These are phyloP conservation scores for Eimeria maxima DNA, from an alignment of 169 alveolate genomes.

Conservation along the genomic window DNA sequence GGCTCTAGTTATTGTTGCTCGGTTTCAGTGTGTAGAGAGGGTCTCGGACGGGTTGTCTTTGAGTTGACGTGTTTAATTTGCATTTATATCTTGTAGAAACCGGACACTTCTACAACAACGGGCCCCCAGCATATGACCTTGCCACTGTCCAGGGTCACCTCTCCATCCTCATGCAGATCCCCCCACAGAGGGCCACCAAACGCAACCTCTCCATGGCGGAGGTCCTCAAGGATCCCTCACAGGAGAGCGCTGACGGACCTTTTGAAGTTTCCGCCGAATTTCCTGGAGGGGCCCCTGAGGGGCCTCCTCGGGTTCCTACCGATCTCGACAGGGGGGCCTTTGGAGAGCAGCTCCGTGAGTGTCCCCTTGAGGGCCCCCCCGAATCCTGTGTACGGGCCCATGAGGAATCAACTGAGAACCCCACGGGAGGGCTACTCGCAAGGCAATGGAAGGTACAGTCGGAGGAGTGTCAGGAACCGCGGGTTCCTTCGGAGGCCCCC, in stretches of 20 bases:
- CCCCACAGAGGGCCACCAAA: slow-evolving; percentile 27
- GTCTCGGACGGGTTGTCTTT: too few relatives aligned
- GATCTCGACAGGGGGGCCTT: too few relatives aligned
- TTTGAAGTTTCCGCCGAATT: background rate
- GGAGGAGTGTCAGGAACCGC: too few relatives aligned
- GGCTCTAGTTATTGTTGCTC: too few relatives aligned
- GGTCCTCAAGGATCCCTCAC: background rate
- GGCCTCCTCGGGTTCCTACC: background rate
- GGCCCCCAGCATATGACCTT: background rate
- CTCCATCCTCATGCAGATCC: background rate
- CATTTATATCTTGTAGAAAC: too few relatives aligned
- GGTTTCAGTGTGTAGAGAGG: too few relatives aligned
- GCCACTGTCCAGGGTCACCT: background rate
- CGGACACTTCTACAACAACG: background rate
- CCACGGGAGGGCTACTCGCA: background rate
- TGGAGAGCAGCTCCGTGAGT: too few relatives aligned
- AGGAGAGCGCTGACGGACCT: background rate
- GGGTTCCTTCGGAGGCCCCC: too few relatives aligned
- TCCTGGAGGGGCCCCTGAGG: too few relatives aligned
- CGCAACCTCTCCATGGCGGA: background rate
- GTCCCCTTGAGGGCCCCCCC: background rate
- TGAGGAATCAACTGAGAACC: background rate
- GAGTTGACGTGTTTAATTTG: too few relatives aligned
- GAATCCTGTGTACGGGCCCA: too few relatives aligned
- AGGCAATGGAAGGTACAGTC: background rate